Evolutionary conservation across 1,284 basidiomycete genomes (phyloP), one percentile per base, ranked within the genome.

Genomic region (Neonothopanus nambi): DNA sequence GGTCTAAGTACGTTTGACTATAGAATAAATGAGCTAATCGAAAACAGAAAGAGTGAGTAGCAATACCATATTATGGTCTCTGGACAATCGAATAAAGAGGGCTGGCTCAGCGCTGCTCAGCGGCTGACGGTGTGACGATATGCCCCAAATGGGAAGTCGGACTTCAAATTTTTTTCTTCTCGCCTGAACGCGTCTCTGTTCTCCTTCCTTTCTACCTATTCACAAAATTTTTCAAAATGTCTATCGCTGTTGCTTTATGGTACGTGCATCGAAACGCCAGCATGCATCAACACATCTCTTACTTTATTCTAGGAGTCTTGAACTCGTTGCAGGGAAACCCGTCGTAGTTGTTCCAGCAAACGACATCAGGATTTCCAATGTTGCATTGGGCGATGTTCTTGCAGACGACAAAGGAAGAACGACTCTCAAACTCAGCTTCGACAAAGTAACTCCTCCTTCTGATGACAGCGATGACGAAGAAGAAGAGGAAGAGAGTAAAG

Each of bases 1-100:
- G 96, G 95, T 64, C 96, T 83, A 48, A 99, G 81, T 9, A 85
- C 84, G 70, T 91, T 89, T 2, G 87, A 89, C 87, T 90, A 59
- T 36, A 36, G 17, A 36, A 12, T 52, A 24, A 50, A 23, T 60
- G 50, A 61, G 55, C 37, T 23, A 26, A 38, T 33, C 23, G 28
- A 40, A 21, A 15, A 44, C 26, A 17, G 20, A 23, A 23, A 47
- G 20, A 37, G 43, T 36, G 3, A 13, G 39, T 52, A 36, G 45
- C 13, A 51, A 40, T 55, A 61, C 66, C 63, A 69, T 65, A 62
- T n/a, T n/a, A 30, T 50, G 38, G 48, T 23, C 28, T 21, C 17
- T 12, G 28, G 30, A 30, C 7, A 18, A 24, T 21, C 38, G 42
- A 21, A 17, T 23, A n/a, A 28, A 36, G 23, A 6, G 18, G n/a